Evolutionary conservation across 345 rosid species (phyloP), one percentile per base, ranked within the genome.

Genomic region (Populus simonii): DNA sequence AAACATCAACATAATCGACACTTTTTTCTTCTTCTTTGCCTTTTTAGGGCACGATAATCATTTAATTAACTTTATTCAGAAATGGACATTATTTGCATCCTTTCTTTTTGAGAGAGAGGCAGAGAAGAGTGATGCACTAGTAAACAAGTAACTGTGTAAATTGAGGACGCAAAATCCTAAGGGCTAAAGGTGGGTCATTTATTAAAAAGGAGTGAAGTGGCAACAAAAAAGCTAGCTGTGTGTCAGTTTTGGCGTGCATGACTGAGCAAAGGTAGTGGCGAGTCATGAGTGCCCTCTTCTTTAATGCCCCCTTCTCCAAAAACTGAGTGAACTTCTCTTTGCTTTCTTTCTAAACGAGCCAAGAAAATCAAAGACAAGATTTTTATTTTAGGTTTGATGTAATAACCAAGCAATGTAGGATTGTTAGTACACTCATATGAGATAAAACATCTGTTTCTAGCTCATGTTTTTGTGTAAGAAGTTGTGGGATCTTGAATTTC

Each of bases 191-290:
- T 13, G 38, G 57, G 25, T 68, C 76, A 73, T 83, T 84, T 80
- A 80, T 73, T 82, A 78, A 72, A 76, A 70, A 67, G 39, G 2
- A 53, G 63, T 7, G 63, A 10, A 36, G 78, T 31, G 68, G 75
- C 76, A 80, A 77, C 80, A 85, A 71, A 82, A 79, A 78, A 81
- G 87, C 82, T 74, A 81, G 87, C 81, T 80, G 62, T 59, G 81
- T 88, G 87, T 86, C 89, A 84, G 89, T 49, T 66, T 77, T 80
- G 85, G 89, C 88, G 89, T 88, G 88, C 86, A 74, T 78, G 25
- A 74, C 81, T 76, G 78, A 76, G 86, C 79, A 83, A 77, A 85
- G 79, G 80, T 79, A 73, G 76, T 62, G 62, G 68, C 74, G 53
- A 76, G 76, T 66, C 57, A 71, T 80, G 77, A 81, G 77, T 76